A percentile compares a stretch with the other conserved stretches of the same genome.
These are phyloP conservation scores for Marasmius oreades DNA, from an alignment of 1,284 basidiomycete genomes.

Conservation along the genomic window DNA sequence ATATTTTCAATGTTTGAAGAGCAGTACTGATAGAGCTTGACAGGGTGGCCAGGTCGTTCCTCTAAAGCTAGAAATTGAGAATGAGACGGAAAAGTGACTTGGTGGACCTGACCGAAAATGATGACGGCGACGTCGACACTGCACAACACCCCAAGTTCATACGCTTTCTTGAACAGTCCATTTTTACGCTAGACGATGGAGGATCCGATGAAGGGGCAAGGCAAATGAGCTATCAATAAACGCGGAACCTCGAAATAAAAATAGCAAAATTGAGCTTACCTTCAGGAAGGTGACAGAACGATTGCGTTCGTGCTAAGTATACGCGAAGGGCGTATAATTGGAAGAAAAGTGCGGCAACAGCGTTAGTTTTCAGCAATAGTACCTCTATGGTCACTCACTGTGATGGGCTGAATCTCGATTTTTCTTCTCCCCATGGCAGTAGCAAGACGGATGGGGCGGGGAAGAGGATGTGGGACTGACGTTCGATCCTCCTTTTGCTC, in stretches of 20 bases:
- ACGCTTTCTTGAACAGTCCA: conserved; percentile 88
- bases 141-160: conserved; percentile 78
- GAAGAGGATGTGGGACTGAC: conserved; percentile 6
- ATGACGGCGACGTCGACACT: conserved; percentile 59
- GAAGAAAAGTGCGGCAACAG: conserved; percentile 21
- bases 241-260: conserved; percentile 38
- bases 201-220: conserved; percentile 16
- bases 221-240: conserved; percentile 36
- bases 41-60: conserved; percentile 45
- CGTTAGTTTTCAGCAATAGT: conserved; percentile 13
- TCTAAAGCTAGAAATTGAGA: conserved; percentile 33
- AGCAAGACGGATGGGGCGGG: conserved; percentile 7
- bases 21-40: conserved; percentile 61
- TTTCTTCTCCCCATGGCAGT: conserved; percentile 77
- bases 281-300: conserved; percentile 90
- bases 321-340: conserved; percentile 23
- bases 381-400: conserved; percentile 41
- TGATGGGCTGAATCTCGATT: conserved; percentile 87
- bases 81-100: conserved; percentile 18
- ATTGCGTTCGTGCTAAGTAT: conserved; percentile 81
- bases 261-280: conserved; percentile 47
- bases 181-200: conserved; percentile 66
- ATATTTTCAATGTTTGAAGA: conserved; percentile 50
- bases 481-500: conserved; percentile 13
- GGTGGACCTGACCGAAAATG: conserved; percentile 47